phyloP scores from a whole-genome alignment of 2,329 filamentous ascomycete species.

The Colletotrichum abscissum region DNA sequence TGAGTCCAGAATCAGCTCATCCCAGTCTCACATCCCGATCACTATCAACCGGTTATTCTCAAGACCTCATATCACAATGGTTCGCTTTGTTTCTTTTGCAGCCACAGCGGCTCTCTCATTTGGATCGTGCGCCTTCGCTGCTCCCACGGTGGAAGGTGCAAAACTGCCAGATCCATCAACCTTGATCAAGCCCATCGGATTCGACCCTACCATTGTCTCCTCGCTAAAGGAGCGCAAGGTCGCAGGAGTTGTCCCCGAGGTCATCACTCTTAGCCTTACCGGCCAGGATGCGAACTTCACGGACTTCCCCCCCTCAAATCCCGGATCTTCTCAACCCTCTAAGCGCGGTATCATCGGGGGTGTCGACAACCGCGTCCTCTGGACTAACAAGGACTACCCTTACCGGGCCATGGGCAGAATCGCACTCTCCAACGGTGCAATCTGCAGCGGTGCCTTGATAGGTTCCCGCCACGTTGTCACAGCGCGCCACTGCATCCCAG shows the following conservation, averaged over 20 bases:
- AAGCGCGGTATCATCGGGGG: slow-evolving; percentile 25
- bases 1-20: no score
- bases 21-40: no score
- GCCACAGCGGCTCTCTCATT: not conserved
- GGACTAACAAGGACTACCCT: slow-evolving; percentile 24
- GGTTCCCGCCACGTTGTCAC: slow-evolving; percentile 44
- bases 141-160: slow-evolving; percentile 4
- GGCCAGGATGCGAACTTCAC: slow-evolving; percentile 4
- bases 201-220: not conserved
- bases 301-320: slow-evolving; percentile 5
- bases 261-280: slow-evolving; percentile 1
- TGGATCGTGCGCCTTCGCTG: not conserved
- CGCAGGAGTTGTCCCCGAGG: not conserved
- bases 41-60: no score
- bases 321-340: not conserved
- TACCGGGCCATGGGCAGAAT: slow-evolving; percentile 37
- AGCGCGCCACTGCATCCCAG: slow-evolving; percentile 41
- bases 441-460: slow-evolving; percentile 43
- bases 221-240: not conserved
- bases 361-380: slow-evolving; percentile 20
- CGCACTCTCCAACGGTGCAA: slow-evolving; percentile 37
- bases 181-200: slow-evolving; percentile 5
- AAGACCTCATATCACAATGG: not conserved
- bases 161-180: slow-evolving; percentile 1
- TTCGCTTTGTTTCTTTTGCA: not conserved